Conservation (phyloP, 1,284 basidiomycete genomes). For the Trametes pubescens region DNA sequence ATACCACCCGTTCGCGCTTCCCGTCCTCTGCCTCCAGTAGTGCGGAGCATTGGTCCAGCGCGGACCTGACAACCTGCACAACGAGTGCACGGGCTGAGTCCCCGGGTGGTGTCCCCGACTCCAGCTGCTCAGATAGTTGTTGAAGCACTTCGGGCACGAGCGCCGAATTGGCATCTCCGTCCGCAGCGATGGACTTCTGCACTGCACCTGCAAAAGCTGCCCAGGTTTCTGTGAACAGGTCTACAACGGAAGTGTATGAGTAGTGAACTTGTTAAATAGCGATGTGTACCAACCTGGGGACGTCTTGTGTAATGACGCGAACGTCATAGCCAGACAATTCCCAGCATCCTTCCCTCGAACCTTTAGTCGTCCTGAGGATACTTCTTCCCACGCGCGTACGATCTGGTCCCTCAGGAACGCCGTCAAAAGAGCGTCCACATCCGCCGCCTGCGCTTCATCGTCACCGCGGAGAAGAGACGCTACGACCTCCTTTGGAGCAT, state of each 20-base stretch:
- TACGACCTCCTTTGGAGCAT: conserved; percentile 30
- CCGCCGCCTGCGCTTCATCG: neutral
- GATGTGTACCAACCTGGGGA: conserved; percentile 49
- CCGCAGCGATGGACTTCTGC: conserved; percentile 26
- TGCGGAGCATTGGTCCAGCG: conserved; percentile 43
- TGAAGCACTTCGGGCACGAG: conserved; percentile 55
- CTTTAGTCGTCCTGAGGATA: conserved; percentile 52
- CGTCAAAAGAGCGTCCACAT: conserved; percentile 32
- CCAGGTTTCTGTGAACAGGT: conserved; percentile 58
- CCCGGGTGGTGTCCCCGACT: conserved; percentile 37
- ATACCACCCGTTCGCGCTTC: conserved; percentile 24
- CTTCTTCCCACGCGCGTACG: conserved; percentile 57
- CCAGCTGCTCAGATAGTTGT: conserved; percentile 47
- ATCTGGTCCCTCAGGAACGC: conserved; percentile 57
- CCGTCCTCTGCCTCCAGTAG: conserved; percentile 34
- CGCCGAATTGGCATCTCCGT: conserved; percentile 35
- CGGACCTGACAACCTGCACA: conserved; percentile 38
- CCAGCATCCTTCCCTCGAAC: conserved; percentile 57
- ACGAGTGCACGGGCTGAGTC: conserved; percentile 39
- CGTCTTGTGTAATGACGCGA: conserved; percentile 52
- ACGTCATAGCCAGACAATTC: conserved; percentile 51
- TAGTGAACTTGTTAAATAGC: conserved; percentile 7
- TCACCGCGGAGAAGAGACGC: conserved; percentile 24
- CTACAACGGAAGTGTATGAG: conserved; percentile 37
- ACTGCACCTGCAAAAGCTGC: conserved; percentile 44